Conservation (phyloP, 139 green algal genomes). For the Monoraphidium neglectum region DNA sequence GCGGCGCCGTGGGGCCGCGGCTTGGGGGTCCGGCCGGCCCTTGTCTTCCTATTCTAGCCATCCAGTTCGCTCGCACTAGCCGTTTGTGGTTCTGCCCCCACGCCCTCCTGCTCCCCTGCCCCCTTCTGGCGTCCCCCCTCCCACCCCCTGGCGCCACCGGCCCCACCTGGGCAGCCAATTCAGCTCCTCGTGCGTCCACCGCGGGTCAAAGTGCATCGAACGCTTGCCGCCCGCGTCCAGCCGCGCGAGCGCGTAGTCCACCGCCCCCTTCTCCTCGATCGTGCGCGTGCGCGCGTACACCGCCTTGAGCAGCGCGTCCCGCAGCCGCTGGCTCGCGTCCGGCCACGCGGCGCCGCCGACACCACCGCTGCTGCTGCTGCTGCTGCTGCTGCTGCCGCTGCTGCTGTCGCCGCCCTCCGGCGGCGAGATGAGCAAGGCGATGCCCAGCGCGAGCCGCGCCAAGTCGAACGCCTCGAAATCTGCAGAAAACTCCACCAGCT, state of each 20-base stretch:
- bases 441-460: slow-evolving; percentile 36
- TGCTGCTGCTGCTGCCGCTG: too few species aligned
- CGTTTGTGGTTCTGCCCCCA: too few species aligned
- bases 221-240: slow-evolving; percentile 36
- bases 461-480: slow-evolving; percentile 51
- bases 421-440: slow-evolving; percentile 52
- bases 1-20: too few species aligned
- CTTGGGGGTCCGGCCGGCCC: too few species aligned
- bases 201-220: slow-evolving; percentile 54
- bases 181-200: slow-evolving; percentile 41
- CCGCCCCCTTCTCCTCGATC: slow-evolving; percentile 53
- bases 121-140: too few species aligned
- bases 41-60: too few species aligned
- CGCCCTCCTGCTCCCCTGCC: too few species aligned
- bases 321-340: not conserved
- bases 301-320: slow-evolving; percentile 22
- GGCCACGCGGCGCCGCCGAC: too few species aligned
- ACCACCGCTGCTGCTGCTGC: too few species aligned
- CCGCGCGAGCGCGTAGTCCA: slow-evolving; percentile 59
- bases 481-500: slow-evolving; percentile 43
- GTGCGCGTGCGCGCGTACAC: slow-evolving; percentile 31
- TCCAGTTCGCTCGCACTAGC: too few species aligned
- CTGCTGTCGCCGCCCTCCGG: too few species aligned
- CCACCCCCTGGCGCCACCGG: too few species aligned
- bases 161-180: slow-evolving; percentile 25